A percentile compares a stretch with the other conserved stretches of the same genome.
Evolutionary conservation across 2,329 filamentous ascomycete species (phyloP).

Genomic region (Aspergillus terreus): DNA sequence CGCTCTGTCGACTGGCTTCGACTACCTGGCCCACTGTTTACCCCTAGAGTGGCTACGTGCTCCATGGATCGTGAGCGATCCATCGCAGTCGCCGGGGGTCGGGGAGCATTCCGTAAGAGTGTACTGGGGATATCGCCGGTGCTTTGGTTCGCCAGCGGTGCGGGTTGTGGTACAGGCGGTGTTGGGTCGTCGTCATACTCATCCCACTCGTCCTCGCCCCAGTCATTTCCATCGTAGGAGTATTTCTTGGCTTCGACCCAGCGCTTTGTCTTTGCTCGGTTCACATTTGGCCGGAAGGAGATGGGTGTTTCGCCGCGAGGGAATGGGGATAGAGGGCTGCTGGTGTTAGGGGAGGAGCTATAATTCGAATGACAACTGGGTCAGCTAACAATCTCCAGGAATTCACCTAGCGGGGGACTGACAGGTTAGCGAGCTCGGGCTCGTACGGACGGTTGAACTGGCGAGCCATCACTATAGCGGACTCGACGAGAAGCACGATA

Average conservation of each 20-base stretch:
- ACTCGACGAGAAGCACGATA: slow-evolving; percentile 1
- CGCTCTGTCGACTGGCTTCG: slow-evolving; percentile 23
- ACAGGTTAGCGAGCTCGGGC: slow-evolving; percentile 22
- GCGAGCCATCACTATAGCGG: slow-evolving; percentile 24
- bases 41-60: slow-evolving; percentile 15
- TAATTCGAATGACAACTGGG: not conserved
- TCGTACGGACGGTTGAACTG: slow-evolving; percentile 21
- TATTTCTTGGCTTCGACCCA: slow-evolving; percentile 87
- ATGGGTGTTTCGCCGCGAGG: slow-evolving; percentile 40
- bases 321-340: slow-evolving; percentile 26
- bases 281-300: slow-evolving; percentile 79
- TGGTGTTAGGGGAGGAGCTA: slow-evolving; percentile 7
- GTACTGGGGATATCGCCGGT: slow-evolving; percentile 18
- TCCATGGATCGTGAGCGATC: slow-evolving; percentile 42
- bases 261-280: slow-evolving; percentile 85
- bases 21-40: slow-evolving; percentile 16
- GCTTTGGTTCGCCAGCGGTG: slow-evolving; percentile 23
- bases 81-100: slow-evolving; percentile 21
- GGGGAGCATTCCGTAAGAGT: slow-evolving; percentile 7
- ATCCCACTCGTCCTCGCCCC: slow-evolving; percentile 67
- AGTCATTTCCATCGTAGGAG: slow-evolving; percentile 90
- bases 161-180: slow-evolving; percentile 19
- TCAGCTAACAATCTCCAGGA: not conserved
- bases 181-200: slow-evolving; percentile 61
- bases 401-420: slow-evolving; percentile 8